Conservation (phyloP, 129 eudicot genomes). For the Arctium minus region DNA sequence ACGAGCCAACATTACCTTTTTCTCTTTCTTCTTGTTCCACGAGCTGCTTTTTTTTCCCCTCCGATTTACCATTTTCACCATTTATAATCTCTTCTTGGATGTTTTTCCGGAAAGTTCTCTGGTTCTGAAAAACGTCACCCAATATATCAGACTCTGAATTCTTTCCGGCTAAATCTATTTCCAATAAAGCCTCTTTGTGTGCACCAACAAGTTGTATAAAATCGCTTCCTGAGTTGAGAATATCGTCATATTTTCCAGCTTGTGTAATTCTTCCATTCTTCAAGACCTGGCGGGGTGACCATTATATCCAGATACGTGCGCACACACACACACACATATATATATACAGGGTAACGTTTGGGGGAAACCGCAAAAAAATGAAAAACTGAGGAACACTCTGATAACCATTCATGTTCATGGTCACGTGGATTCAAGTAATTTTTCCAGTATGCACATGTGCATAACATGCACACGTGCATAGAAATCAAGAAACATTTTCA, state of each 20-base stretch:
- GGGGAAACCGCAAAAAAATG: not conserved
- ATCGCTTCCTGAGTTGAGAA: constrained; percentile 57
- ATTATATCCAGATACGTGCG: not conserved
- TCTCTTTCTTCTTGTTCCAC: constrained; percentile 89
- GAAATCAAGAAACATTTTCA: not conserved
- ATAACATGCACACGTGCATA: not conserved
- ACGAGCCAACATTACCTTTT: constrained; percentile 66
- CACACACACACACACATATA: not conserved
- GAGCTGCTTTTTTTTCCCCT: constrained; percentile 52
- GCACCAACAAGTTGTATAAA: constrained; percentile 89
- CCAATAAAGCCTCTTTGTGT: constrained; percentile 65
- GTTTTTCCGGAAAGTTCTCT: not conserved
- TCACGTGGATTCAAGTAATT: not conserved
- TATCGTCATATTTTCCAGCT: constrained; percentile 76
- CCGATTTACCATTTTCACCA: constrained; percentile 28
- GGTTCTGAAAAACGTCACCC: constrained; percentile 12
- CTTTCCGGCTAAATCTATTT: constrained; percentile 42
- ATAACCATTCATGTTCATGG: not conserved
- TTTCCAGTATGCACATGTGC: not conserved
- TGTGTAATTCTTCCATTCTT: constrained; percentile 72
- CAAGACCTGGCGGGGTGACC: constrained; percentile 51
- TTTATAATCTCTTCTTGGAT: constrained; percentile 16
- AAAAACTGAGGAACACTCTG: not conserved
- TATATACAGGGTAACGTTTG: not conserved
- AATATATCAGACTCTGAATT: not conserved